Conservation (phyloP, 495 filamentous ascomycete genomes). For the Trichoderma gamsii region DNA sequence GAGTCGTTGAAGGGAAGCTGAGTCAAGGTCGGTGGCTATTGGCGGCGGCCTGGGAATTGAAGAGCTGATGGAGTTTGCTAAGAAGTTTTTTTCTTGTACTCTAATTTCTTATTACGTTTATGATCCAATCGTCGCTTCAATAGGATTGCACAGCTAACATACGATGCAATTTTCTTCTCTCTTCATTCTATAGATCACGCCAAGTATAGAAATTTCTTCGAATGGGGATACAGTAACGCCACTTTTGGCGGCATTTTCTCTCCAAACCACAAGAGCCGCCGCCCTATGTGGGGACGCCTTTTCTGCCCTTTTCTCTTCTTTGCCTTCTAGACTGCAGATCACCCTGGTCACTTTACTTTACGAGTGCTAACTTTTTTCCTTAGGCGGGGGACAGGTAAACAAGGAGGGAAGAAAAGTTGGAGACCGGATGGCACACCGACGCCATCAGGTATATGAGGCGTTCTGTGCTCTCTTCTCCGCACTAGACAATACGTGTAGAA, state of each 20-base stretch:
- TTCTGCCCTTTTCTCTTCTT: neutral
- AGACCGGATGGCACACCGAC: neutral
- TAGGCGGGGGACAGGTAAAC: neutral
- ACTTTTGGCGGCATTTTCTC: conserved; percentile 3
- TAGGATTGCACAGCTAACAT: neutral
- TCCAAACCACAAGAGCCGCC: conserved; percentile 6
- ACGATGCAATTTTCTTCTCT: too few relatives aligned
- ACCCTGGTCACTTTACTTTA: neutral
- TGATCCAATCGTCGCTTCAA: neutral
- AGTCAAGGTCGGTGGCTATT: neutral
- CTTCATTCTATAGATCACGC: neutral
- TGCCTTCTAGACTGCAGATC: neutral
- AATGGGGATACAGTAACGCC: conserved; percentile 7
- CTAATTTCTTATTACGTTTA: neutral
- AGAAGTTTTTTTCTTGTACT: neutral
- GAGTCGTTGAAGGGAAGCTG: neutral
- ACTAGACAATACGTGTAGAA: neutral
- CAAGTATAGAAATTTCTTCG: neutral
- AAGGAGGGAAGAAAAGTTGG: neutral
- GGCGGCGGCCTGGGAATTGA: neutral
- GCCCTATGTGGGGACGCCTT: neutral
- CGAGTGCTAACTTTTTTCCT: neutral
- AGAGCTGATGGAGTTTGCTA: neutral
- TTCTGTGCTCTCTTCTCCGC: neutral
- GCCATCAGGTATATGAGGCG: neutral